These are phyloP conservation scores for Retiboletus flavoniger DNA, from an alignment of 1,284 basidiomycete genomes.

Conservation along the genomic window DNA sequence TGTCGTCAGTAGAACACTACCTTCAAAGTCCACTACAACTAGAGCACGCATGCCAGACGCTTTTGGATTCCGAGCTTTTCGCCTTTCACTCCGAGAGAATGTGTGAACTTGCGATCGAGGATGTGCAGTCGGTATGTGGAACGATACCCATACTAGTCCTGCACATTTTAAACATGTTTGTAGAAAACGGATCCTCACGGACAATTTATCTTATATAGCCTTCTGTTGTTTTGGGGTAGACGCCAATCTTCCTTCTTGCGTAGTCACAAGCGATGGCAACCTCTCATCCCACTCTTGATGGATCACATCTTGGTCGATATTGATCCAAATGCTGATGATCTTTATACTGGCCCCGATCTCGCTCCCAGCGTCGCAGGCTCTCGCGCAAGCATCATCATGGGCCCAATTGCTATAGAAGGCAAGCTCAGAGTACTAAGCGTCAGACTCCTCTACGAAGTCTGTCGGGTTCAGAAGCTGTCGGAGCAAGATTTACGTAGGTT, in stretches of 20 bases:
- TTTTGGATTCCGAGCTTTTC: constrained; percentile 84
- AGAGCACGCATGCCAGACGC: constrained; percentile 71
- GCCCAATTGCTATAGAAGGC: constrained; percentile 74
- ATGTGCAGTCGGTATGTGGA: constrained; percentile 62
- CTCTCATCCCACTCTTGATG: constrained; percentile 79
- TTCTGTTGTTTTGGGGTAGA: constrained; percentile 76
- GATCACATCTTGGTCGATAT: constrained; percentile 73
- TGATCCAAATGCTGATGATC: constrained; percentile 64
- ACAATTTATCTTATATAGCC: constrained; percentile 77
- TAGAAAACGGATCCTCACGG: constrained; percentile 88
- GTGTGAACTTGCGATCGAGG: constrained; percentile 73
- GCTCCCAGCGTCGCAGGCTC: constrained; percentile 37
- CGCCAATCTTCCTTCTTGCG: constrained; percentile 70
- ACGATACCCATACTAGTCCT: neutral
- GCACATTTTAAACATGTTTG: constrained; percentile 7
- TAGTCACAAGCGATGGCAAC: constrained; percentile 78
- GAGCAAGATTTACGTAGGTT: constrained; percentile 71
- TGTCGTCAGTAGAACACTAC: constrained; percentile 62
- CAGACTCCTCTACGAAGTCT: constrained; percentile 85
- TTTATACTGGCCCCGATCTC: constrained; percentile 45
- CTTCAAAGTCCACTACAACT: constrained; percentile 79
- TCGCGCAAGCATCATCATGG: constrained; percentile 39
- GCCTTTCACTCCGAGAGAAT: constrained; percentile 86
- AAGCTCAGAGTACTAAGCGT: constrained; percentile 74
- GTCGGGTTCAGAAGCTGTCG: constrained; percentile 82